Conservation (phyloP, 2,329 filamentous ascomycete genomes). For the Graphilbum sp. region DNA sequence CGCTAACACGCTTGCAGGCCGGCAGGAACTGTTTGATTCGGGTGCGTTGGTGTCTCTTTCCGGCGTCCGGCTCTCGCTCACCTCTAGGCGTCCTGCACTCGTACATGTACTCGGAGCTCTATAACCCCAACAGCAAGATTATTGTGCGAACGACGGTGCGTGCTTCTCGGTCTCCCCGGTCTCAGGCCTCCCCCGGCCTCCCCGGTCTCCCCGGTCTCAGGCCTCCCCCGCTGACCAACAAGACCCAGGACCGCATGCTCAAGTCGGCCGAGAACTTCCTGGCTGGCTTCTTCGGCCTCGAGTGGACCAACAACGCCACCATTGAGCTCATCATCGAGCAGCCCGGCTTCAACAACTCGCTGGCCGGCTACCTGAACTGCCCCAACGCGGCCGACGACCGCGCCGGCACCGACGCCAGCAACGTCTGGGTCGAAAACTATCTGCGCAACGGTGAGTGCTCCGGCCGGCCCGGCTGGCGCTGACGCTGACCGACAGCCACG, state of each 20-base stretch:
- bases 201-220: not conserved
- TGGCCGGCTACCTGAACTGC: conserved; percentile 52
- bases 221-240: too few relatives aligned
- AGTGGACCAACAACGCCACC: conserved; percentile 56
- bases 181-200: not conserved
- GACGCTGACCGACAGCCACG: too few relatives aligned
- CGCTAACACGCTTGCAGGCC: too few relatives aligned
- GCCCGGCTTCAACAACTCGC: conserved; percentile 48
- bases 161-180: not conserved
- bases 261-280: conserved; percentile 65
- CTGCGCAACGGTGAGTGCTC: conserved; percentile 34
- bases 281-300: conserved; percentile 62
- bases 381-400: conserved; percentile 38
- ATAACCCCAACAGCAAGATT: conserved; percentile 56
- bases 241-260: conserved; percentile 61
- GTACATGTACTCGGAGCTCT: conserved; percentile 56
- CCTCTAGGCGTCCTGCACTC: conserved; percentile 54
- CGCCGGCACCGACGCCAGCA: conserved; percentile 35
- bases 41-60: conserved; percentile 15
- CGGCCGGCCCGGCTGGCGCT: not conserved
- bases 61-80: too few relatives aligned
- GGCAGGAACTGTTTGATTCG: conserved; percentile 57
- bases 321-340: conserved; percentile 57
- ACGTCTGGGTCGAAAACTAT: conserved; percentile 47
- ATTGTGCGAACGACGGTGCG: conserved; percentile 50